phyloP scores from a whole-genome alignment of 1,284 basidiomycete genomes.

The Ceratobasidium sp. region DNA sequence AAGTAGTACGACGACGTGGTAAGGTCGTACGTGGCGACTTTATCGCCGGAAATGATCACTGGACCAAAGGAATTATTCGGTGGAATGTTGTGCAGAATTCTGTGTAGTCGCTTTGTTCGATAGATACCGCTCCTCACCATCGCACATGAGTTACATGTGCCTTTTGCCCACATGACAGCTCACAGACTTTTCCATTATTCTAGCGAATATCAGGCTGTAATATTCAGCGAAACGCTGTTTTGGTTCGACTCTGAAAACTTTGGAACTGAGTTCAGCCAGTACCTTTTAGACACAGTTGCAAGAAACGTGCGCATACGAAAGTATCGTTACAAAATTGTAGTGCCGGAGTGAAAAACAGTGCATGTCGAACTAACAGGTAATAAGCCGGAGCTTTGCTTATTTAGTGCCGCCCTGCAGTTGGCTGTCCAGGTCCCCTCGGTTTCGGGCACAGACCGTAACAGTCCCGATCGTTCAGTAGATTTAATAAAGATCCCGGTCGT shows the following conservation, averaged over 20 bases:
- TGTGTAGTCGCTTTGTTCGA: background rate
- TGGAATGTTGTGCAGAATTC: conserved; percentile 58
- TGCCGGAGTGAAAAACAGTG: background rate
- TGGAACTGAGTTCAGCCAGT: background rate
- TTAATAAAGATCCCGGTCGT: background rate
- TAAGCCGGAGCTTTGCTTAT: background rate
- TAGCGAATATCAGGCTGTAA: background rate
- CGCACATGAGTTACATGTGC: background rate
- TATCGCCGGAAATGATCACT: conserved; percentile 74
- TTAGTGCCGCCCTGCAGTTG: background rate
- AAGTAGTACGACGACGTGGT: conserved; percentile 62
- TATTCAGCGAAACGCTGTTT: background rate
- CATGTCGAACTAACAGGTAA: background rate
- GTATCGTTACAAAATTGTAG: background rate
- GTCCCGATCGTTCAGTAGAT: background rate
- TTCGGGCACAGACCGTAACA: background rate
- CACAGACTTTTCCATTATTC: background rate
- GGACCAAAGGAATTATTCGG: conserved; percentile 64
- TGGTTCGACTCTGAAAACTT: background rate
- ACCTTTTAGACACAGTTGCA: background rate
- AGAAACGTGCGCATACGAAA: background rate
- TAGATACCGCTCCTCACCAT: background rate
- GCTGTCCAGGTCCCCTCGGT: too few relatives aligned
- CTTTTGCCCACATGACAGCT: background rate
- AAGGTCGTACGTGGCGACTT: conserved; percentile 75